These are phyloP conservation scores for Apiotrichum gracile DNA, from an alignment of 1,284 basidiomycete species.

Conservation along the genomic window DNA sequence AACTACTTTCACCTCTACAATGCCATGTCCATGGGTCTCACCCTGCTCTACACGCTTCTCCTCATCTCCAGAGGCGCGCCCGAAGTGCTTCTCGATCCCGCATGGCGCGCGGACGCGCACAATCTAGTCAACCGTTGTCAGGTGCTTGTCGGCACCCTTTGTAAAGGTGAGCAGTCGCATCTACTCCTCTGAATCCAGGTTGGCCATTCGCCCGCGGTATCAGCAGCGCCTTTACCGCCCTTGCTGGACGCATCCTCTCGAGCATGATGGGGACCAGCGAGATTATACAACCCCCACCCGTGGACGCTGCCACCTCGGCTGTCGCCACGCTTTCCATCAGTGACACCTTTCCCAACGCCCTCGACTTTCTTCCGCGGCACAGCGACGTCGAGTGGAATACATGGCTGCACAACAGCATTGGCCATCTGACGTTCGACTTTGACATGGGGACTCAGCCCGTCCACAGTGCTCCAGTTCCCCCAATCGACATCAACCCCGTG, in stretches of 20 bases:
- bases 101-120: background rate
- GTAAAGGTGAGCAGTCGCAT: background rate
- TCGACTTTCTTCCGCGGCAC: background rate
- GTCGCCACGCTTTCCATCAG: background rate
- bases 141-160: background rate
- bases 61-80: background rate
- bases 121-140: background rate
- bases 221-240: background rate
- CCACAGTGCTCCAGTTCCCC: background rate
- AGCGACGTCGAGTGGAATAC: background rate
- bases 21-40: conserved; percentile 6
- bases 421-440: background rate
- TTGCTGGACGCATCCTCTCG: background rate
- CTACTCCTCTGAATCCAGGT: background rate
- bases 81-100: background rate
- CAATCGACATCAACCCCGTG: background rate
- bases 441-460: background rate
- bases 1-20: conserved; percentile 8
- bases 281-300: background rate
- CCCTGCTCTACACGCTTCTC: conserved; percentile 4
- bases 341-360: background rate
- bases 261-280: background rate
- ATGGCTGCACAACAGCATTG: background rate
- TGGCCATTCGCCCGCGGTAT: background rate
- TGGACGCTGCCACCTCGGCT: background rate